A percentile compares a stretch with the other conserved stretches of the same genome.
Conservation (phyloP, 1,139 yeast genomes). For the Geotrichum phurueaensis region DNA sequence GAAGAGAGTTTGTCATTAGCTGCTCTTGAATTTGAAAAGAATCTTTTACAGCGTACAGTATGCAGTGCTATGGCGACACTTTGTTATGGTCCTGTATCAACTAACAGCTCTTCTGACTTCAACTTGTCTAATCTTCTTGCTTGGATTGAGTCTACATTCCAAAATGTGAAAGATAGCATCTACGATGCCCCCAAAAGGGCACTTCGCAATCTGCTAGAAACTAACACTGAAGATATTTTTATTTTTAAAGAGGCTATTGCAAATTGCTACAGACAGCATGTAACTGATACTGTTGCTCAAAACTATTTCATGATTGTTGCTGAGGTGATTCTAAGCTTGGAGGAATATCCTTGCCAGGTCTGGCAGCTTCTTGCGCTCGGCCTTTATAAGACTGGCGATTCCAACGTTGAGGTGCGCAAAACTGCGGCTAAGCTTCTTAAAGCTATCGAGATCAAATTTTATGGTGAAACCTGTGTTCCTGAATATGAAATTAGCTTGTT, state of each 20-base stretch:
- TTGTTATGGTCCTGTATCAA: slow-evolving; percentile 44
- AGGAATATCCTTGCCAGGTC: slow-evolving; percentile 43
- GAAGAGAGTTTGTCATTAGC: slow-evolving; percentile 51
- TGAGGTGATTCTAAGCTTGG: slow-evolving; percentile 47
- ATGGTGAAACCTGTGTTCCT: slow-evolving; percentile 43
- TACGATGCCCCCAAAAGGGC: slow-evolving; percentile 69
- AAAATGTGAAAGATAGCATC: slow-evolving; percentile 53
- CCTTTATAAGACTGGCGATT: slow-evolving; percentile 64
- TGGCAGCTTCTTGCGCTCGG: slow-evolving; percentile 61
- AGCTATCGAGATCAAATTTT: slow-evolving; percentile 50
- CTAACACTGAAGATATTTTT: slow-evolving; percentile 52
- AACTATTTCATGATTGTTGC: slow-evolving; percentile 69
- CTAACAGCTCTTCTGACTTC: slow-evolving; percentile 50
- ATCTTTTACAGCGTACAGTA: slow-evolving; percentile 64
- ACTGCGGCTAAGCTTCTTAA: slow-evolving; percentile 57
- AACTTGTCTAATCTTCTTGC: slow-evolving; percentile 61
- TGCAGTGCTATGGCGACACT: slow-evolving; percentile 79
- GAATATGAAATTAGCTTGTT: slow-evolving; percentile 56
- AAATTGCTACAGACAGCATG: slow-evolving; percentile 52
- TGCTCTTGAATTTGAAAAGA: slow-evolving; percentile 74
- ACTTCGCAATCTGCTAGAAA: slow-evolving; percentile 54
- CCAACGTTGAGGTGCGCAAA: slow-evolving; percentile 51
- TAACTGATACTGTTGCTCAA: slow-evolving; percentile 46
- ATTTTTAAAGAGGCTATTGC: slow-evolving; percentile 58
- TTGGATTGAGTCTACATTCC: slow-evolving; percentile 73